These are phyloP conservation scores for Solidago caesia DNA, from an alignment of 129 eudicot species.

Conservation along the genomic window DNA sequence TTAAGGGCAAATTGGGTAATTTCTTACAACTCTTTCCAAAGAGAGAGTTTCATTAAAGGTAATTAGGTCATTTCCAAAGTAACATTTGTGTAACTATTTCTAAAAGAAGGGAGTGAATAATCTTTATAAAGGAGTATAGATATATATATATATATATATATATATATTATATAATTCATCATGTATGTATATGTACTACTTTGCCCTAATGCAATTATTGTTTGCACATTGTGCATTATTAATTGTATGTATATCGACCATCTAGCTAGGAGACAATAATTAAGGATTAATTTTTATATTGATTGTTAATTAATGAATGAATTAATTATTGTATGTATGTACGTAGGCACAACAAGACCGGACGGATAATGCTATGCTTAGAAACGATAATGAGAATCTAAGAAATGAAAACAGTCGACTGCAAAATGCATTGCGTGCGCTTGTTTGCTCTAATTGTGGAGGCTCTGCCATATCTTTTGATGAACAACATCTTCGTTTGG, in stretches of 20 bases:
- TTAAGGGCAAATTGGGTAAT: too few relatives aligned
- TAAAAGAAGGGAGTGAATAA: too few relatives aligned
- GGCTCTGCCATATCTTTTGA: slow-evolving; percentile 77
- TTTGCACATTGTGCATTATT: slow-evolving; percentile 20
- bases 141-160: too few relatives aligned
- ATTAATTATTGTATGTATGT: background rate
- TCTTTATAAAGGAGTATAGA: too few relatives aligned
- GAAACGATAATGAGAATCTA: slow-evolving; percentile 74
- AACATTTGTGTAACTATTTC: too few relatives aligned
- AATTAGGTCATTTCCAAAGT: too few relatives aligned
- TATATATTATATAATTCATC: background rate
- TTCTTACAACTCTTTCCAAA: too few relatives aligned
- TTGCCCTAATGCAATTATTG: slow-evolving; percentile 14
- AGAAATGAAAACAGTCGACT: slow-evolving; percentile 76
- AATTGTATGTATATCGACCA: slow-evolving; percentile 7
- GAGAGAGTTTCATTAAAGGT: too few relatives aligned
- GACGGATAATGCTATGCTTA: slow-evolving; percentile 68
- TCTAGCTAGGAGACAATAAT: background rate
- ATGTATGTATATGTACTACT: background rate
- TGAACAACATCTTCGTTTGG: slow-evolving; percentile 91
- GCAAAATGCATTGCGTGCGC: slow-evolving; percentile 63
- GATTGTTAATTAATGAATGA: background rate
- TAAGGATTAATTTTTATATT: background rate
- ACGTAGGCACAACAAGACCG: slow-evolving; percentile 95
- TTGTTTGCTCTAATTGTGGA: slow-evolving; percentile 85